Evolutionary conservation across 2,329 filamentous ascomycete genomes (phyloP).

Genomic region (Colletotrichum aenigma): DNA sequence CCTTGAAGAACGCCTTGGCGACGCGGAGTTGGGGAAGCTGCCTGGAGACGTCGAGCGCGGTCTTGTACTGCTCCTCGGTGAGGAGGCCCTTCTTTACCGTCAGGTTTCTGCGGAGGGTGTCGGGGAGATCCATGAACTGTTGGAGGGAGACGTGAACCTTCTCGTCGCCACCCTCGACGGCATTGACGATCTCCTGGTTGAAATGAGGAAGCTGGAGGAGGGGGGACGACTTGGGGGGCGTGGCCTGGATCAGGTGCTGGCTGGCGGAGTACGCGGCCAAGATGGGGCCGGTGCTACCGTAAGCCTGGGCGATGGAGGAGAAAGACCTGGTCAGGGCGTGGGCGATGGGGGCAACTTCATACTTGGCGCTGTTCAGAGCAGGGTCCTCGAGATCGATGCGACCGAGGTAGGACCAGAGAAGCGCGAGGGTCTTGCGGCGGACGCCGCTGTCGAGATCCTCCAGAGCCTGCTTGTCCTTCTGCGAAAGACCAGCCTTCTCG

Average conservation of each 20-base stretch:
- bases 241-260: slow-evolving; percentile 88
- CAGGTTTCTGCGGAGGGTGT: slow-evolving; percentile 73
- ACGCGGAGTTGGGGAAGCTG: slow-evolving; percentile 86
- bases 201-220: slow-evolving; percentile 92
- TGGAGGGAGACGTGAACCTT: slow-evolving; percentile 81
- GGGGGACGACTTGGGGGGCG: slow-evolving; percentile 82
- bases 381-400: slow-evolving; percentile 84
- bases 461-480: slow-evolving; percentile 78
- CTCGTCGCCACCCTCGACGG: slow-evolving; percentile 72
- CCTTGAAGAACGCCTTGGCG: slow-evolving; percentile 97
- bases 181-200: slow-evolving; percentile 67
- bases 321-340: slow-evolving; percentile 86
- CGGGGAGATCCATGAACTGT: slow-evolving; percentile 85
- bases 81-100: slow-evolving; percentile 75
- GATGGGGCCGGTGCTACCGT: slow-evolving; percentile 81
- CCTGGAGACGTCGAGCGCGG: slow-evolving; percentile 76
- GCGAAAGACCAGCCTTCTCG: slow-evolving; percentile 63
- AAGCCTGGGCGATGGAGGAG: slow-evolving; percentile 84
- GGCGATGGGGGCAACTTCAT: slow-evolving; percentile 86
- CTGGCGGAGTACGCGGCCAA: slow-evolving; percentile 81
- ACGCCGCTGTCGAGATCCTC: slow-evolving; percentile 80
- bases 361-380: slow-evolving; percentile 82
- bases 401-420: slow-evolving; percentile 95
- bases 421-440: slow-evolving; percentile 83
- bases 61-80: slow-evolving; percentile 75